phyloP scores from a whole-genome alignment of 305 asterid species.

The Andrographis paniculata region DNA sequence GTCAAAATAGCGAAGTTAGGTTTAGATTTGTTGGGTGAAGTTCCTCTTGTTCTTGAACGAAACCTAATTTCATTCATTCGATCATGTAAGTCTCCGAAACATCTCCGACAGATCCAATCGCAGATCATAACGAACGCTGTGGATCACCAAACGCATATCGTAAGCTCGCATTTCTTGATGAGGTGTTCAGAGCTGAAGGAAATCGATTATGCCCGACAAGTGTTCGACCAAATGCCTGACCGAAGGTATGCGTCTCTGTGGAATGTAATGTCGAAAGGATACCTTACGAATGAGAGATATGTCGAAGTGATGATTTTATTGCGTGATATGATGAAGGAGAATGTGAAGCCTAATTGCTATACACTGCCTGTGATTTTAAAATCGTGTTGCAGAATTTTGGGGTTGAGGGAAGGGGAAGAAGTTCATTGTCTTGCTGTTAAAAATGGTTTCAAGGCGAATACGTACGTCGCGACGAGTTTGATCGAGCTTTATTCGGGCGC shows the following conservation, averaged over 20 bases:
- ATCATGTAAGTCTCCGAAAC: constrained; percentile 41
- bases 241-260: constrained; percentile 37
- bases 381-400: constrained; percentile 49
- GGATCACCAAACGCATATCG: constrained; percentile 33
- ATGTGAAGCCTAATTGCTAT: constrained; percentile 54
- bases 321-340: constrained; percentile 49
- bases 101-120: constrained; percentile 15
- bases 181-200: constrained; percentile 31
- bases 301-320: constrained; percentile 34
- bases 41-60: constrained; percentile 13
- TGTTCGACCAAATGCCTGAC: constrained; percentile 2
- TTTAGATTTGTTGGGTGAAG: not conserved
- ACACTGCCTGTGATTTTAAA: constrained; percentile 65
- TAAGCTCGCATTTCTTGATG: constrained; percentile 41
- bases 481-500: constrained; percentile 55
- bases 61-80: constrained; percentile 35
- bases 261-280: constrained; percentile 51
- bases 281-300: constrained; percentile 16
- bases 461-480: constrained; percentile 52
- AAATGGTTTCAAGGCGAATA: constrained; percentile 42
- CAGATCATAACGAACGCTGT: constrained; percentile 42
- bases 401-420: constrained; percentile 55
- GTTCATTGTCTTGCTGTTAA: constrained; percentile 57
- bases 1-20: not conserved
- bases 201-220: not conserved